Evolutionary conservation across 208 protist genomes (phyloP).

Genomic region (Leishmania aethiopica): DNA sequence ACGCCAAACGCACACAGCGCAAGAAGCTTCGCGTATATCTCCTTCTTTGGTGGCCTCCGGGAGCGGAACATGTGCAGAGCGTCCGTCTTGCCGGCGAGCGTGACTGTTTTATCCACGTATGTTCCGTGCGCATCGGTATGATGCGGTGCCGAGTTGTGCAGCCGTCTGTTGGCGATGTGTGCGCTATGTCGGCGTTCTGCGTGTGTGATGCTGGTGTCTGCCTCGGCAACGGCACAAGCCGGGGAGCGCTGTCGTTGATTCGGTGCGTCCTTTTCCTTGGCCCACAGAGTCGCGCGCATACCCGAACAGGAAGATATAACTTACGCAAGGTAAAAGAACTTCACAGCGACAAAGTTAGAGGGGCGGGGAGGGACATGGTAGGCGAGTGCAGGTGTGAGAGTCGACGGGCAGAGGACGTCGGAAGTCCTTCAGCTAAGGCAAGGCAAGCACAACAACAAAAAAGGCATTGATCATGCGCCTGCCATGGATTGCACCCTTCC

Average conservation of each 20-base stretch:
- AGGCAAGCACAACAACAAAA: neutral
- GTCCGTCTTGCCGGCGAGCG: conserved; percentile 4
- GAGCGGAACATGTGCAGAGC: conserved; percentile 15
- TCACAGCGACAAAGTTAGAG: neutral
- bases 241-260: neutral
- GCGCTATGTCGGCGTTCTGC: neutral
- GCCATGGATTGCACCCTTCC: neutral
- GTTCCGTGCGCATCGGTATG: neutral
- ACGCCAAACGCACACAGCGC: conserved; percentile 13
- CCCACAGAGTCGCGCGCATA: neutral
- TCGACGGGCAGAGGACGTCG: neutral
- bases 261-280: neutral
- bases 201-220: neutral
- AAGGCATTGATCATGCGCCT: neutral
- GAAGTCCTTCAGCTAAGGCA: neutral
- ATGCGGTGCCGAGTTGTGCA: neutral
- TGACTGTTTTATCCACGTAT: neutral
- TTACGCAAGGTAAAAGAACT: neutral
- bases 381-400: neutral
- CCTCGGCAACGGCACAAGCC: neutral
- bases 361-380: neutral
- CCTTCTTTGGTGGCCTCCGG: conserved; percentile 12
- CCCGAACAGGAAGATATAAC: neutral
- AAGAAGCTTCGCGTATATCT: conserved; percentile 14
- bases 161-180: neutral